Percentiles rank a stretch among this genome's conserved stretches.
These are phyloP conservation scores for Plectosphaerella plurivora DNA, from an alignment of 2,329 filamentous ascomycete species.

Conservation along the genomic window DNA sequence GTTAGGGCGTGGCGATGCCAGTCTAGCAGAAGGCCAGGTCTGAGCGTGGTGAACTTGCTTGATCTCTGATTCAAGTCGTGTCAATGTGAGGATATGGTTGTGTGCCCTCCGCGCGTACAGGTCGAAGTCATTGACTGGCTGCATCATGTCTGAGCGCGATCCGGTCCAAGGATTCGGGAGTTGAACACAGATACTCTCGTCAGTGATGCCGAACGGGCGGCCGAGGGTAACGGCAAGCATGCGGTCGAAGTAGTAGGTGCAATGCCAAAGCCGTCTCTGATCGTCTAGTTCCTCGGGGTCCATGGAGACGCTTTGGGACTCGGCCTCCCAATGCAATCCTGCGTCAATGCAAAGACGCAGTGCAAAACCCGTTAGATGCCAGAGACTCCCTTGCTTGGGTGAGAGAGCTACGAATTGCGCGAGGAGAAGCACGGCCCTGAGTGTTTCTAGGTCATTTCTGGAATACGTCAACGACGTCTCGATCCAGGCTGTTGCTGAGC, in stretches of 20 bases:
- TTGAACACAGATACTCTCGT: conserved; percentile 17
- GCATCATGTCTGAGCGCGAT: not conserved
- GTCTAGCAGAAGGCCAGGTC: conserved; percentile 11
- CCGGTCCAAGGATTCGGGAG: conserved; percentile 16
- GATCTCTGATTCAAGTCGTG: conserved; percentile 26
- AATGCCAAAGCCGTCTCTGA: conserved; percentile 19
- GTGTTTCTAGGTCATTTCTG: conserved; percentile 23
- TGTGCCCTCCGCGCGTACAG: conserved; percentile 17
- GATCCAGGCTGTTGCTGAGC: conserved; percentile 21
- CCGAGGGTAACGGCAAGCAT: conserved; percentile 20
- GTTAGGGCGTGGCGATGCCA: conserved; percentile 22
- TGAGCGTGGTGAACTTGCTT: conserved; percentile 24
- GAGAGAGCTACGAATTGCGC: conserved; percentile 24
- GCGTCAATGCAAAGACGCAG: conserved; percentile 24
- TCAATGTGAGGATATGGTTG: conserved; percentile 22
- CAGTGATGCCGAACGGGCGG: conserved; percentile 21
- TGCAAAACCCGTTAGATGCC: conserved; percentile 26
- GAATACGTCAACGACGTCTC: conserved; percentile 23
- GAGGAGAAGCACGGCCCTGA: conserved; percentile 21
- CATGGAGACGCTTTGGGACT: conserved; percentile 11
- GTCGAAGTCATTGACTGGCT: conserved; percentile 6
- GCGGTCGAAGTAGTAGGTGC: conserved; percentile 21
- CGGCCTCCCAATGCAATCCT: conserved; percentile 26
- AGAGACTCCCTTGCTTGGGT: conserved; percentile 24
- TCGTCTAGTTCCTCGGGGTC: conserved; percentile 17